Evolutionary conservation across 73 alveolate species (phyloP).

Genomic region (Paramecium caudatum): DNA sequence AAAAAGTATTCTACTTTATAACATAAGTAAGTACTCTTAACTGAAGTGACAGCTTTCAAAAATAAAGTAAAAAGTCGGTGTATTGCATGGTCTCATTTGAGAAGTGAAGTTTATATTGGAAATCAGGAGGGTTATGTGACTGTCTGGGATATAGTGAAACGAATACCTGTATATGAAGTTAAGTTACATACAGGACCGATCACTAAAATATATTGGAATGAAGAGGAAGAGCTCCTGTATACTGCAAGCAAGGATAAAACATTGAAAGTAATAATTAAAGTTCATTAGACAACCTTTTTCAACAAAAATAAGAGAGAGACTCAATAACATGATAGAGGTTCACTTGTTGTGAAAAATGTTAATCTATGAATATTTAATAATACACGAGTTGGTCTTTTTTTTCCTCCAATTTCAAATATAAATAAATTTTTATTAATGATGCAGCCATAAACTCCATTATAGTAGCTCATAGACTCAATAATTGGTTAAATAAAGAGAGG

Average conservation of each 20-base stretch:
- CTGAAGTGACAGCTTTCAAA: constrained; percentile 37
- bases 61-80: constrained; percentile 58
- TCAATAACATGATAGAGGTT: neutral
- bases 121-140: constrained; percentile 55
- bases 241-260: constrained; percentile 3
- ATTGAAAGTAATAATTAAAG: neutral
- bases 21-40: neutral
- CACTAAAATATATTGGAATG: constrained; percentile 23
- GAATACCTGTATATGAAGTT: neutral
- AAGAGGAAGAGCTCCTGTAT: neutral
- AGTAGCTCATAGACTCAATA: neutral
- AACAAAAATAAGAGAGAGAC: constrained; percentile 22
- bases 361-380: no score
- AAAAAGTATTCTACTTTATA: no score
- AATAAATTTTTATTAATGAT: constrained; percentile 9
- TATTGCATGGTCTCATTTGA: constrained; percentile 25
- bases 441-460: neutral
- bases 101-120: constrained; percentile 60
- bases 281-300: neutral
- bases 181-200: constrained; percentile 38
- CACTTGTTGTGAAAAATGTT: no score
- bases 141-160: neutral
- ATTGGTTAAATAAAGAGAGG: constrained; percentile 49
- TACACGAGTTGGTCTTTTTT: no score
- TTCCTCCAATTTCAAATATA: constrained; percentile 10